Conservation (phyloP, 768 basidiomycete species). For the Phaeotremella fagi region DNA sequence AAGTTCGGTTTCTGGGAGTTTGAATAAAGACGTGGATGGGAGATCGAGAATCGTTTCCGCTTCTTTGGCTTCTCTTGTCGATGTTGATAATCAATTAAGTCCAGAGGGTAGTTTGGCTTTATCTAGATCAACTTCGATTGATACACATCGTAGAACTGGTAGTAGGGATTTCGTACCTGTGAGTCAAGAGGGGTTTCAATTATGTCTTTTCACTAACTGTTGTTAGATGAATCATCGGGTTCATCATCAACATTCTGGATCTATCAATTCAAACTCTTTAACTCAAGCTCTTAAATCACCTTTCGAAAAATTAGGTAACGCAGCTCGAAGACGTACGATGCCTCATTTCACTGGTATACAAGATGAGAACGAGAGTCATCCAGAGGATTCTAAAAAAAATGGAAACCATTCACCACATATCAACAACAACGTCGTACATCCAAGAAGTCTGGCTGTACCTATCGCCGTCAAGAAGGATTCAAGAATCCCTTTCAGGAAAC, state of each 20-base stretch:
- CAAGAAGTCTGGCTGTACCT: too few relatives aligned
- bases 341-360: background rate
- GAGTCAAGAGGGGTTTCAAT: background rate
- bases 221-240: conserved; percentile 11
- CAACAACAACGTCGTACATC: background rate
- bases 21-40: background rate
- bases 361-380: background rate
- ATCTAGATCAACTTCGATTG: conserved; percentile 13
- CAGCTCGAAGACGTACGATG: conserved; percentile 8
- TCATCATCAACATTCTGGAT: conserved; percentile 26
- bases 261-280: conserved; percentile 5
- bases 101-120: conserved; percentile 4
- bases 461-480: background rate
- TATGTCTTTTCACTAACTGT: conserved; percentile 3
- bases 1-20: conserved; percentile 12
- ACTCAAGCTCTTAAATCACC: conserved; percentile 23
- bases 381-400: background rate
- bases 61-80: conserved; percentile 11
- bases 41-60: conserved; percentile 7
- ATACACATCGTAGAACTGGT: background rate
- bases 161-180: background rate
- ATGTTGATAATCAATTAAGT: conserved; percentile 3
- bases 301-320: conserved; percentile 25
- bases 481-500: background rate
- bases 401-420: background rate